These are phyloP conservation scores for Mortierella sp. DNA, from an alignment of 371 early-diverging fungal species.

Conservation along the genomic window DNA sequence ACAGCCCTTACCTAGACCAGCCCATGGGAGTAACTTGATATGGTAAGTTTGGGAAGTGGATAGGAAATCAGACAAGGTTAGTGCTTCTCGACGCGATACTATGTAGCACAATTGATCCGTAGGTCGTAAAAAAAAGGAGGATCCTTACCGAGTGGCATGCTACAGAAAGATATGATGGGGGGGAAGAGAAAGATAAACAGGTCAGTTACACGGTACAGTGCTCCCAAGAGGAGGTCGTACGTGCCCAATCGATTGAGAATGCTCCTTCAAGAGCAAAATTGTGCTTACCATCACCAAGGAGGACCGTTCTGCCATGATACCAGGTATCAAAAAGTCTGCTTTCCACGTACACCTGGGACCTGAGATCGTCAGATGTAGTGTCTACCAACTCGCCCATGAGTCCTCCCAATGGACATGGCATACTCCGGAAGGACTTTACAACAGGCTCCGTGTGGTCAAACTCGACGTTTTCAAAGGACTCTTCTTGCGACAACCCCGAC, in stretches of 20 bases:
- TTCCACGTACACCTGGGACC: constrained; percentile 17
- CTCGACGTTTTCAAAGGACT: neutral
- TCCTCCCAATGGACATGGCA: constrained; percentile 15
- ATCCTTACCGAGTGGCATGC: too few species aligned
- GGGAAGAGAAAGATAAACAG: neutral
- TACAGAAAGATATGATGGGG: neutral
- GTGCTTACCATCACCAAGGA: constrained; percentile 23
- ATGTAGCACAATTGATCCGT: neutral
- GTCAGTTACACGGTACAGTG: too few species aligned
- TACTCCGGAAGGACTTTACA: constrained; percentile 1
- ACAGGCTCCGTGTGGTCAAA: constrained; percentile 3
- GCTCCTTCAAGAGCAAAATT: too few species aligned
- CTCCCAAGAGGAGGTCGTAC: too few species aligned
- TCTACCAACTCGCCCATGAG: constrained; percentile 25
- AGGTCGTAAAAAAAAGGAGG: too few species aligned
- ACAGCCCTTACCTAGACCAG: constrained; percentile 7
- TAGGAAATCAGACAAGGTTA: neutral
- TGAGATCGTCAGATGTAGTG: constrained; percentile 10
- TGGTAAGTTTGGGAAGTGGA: neutral
- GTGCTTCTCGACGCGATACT: too few species aligned
- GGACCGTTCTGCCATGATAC: constrained; percentile 24
- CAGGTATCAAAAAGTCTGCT: constrained; percentile 21
- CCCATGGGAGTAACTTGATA: constrained; percentile 10
- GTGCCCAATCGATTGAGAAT: too few species aligned
- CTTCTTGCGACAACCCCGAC: neutral